Evolutionary conservation across 1,284 basidiomycete genomes (phyloP), one percentile per base, ranked within the genome.

Genomic region (Gastroboletus turbinatus): DNA sequence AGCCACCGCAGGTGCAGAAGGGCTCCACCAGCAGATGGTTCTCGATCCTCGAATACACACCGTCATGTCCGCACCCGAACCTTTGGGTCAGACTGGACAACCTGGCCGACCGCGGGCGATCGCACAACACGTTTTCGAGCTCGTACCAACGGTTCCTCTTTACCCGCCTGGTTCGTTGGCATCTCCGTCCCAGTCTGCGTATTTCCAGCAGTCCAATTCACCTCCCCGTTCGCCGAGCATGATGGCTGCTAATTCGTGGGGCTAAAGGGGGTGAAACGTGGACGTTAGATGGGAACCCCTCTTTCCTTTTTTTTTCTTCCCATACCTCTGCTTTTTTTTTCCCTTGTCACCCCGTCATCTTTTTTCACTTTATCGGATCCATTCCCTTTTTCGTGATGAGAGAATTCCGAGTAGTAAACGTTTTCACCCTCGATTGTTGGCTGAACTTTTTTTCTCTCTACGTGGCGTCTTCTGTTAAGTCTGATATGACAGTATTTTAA

Each of bases 81-180:
- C 74, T 23, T 42, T 66, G 14, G 55, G 69, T 10, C 74, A 73
- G 58, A 71, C 69, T 39, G 73, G 73, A 16, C 61, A 61, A 23
- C 66, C 67, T 61, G 78, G 63, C 43, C 75, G 59, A 63, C 72
- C 60, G 55, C 78, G 78, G 50, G 79, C 82, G 11, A 74, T 83
- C 25, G 79, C 81, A 5, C 90, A 91, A 61, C 86, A 90, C 60
- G 85, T 92, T n/a, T 90, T 90, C 62, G 89, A 92, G 70, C 77
- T 92, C 33, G 82, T 89, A 32, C 90, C 90, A 0, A 92, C 90
- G 0, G 83, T 90, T 45, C 88, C 86, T 7, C 73, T 92, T 14
- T 85, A 79, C 64, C 76, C 83, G 2, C 83, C 84, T 14, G 82
- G 77, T 13, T 81, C 84, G 16, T 68, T 90, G 46, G 78, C 82